These are phyloP conservation scores for Sextonia rubra DNA, from an alignment of 164 flowering plant genomes.

Conservation along the genomic window DNA sequence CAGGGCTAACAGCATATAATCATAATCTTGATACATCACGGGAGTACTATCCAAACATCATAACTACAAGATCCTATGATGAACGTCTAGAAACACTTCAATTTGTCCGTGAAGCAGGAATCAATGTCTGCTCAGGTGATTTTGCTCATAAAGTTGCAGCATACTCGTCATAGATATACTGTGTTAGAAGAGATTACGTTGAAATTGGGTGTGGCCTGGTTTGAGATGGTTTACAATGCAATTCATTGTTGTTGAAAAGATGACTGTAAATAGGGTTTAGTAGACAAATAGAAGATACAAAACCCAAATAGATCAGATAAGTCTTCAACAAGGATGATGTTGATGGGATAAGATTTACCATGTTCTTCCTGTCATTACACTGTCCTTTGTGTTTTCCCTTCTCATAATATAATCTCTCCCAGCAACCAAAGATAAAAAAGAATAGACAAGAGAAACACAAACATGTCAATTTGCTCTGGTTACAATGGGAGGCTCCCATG, in stretches of 20 bases:
- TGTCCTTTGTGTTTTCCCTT: too few relatives aligned
- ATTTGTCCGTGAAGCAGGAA: conserved; percentile 94
- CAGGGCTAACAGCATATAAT: conserved; percentile 97
- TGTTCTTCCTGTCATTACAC: too few relatives aligned
- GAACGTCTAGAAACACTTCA: conserved; percentile 84
- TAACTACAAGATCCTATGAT: conserved; percentile 91
- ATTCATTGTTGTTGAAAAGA: neutral
- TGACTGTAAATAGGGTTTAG: too few relatives aligned
- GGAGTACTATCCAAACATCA: conserved; percentile 89
- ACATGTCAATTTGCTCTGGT: too few relatives aligned
- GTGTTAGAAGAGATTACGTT: neutral
- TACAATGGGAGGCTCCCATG: neutral
- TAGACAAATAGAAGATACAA: too few relatives aligned
- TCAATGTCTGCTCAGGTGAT: conserved; percentile 93
- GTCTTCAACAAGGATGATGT: too few relatives aligned
- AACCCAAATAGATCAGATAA: too few relatives aligned
- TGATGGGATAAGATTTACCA: too few relatives aligned
- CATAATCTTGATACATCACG: conserved; percentile 99
- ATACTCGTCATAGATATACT: neutral
- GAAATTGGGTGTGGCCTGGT: neutral
- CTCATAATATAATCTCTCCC: too few relatives aligned
- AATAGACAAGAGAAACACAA: too few relatives aligned
- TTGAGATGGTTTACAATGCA: neutral
- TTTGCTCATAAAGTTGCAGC: neutral
- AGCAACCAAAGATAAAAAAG: too few relatives aligned